Conservation (phyloP, 495 filamentous ascomycete genomes). For the Wilcoxina mikolae region DNA sequence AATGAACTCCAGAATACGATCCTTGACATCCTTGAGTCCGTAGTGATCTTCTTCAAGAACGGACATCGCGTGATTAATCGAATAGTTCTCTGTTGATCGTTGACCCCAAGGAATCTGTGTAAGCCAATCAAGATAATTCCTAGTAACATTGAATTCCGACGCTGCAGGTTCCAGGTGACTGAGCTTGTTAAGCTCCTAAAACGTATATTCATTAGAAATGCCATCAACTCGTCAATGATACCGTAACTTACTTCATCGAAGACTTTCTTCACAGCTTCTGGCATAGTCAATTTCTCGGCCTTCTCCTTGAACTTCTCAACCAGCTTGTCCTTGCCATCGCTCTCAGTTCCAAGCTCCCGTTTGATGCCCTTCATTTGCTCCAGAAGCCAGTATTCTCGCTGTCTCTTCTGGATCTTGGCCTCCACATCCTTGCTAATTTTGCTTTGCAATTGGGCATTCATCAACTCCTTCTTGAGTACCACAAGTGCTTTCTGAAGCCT, state of each 20-base stretch:
- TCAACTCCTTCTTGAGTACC: slow-evolving; percentile 91
- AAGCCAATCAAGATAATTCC: slow-evolving; percentile 97
- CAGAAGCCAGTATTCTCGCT: slow-evolving; percentile 97
- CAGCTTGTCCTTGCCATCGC: slow-evolving; percentile 93
- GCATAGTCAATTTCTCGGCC: slow-evolving; percentile 87
- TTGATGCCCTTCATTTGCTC: slow-evolving; percentile 99
- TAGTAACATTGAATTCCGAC: slow-evolving; percentile 97
- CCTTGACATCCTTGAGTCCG: slow-evolving; percentile 95
- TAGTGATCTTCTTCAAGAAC: slow-evolving; percentile 97
- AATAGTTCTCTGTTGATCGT: slow-evolving; percentile 91
- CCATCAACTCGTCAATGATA: background rate
- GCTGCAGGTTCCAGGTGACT: slow-evolving; percentile 87
- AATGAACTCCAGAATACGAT: slow-evolving; percentile 96
- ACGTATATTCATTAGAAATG: background rate
- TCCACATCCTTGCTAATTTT: slow-evolving; percentile 99
- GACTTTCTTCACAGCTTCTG: slow-evolving; percentile 86
- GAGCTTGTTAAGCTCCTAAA: slow-evolving; percentile 75
- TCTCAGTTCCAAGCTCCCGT: slow-evolving; percentile 87
- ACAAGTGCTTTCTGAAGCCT: slow-evolving; percentile 76
- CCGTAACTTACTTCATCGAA: slow-evolving; percentile 56
- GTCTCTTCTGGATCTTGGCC: slow-evolving; percentile 90
- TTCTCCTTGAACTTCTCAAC: slow-evolving; percentile 96
- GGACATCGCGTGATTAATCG: slow-evolving; percentile 71
- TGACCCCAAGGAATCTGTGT: slow-evolving; percentile 98
- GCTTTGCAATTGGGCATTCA: slow-evolving; percentile 91